Base-by-base conservation (phyloP, 305 asterid genomes). In the Striga hermonthica region DNA sequence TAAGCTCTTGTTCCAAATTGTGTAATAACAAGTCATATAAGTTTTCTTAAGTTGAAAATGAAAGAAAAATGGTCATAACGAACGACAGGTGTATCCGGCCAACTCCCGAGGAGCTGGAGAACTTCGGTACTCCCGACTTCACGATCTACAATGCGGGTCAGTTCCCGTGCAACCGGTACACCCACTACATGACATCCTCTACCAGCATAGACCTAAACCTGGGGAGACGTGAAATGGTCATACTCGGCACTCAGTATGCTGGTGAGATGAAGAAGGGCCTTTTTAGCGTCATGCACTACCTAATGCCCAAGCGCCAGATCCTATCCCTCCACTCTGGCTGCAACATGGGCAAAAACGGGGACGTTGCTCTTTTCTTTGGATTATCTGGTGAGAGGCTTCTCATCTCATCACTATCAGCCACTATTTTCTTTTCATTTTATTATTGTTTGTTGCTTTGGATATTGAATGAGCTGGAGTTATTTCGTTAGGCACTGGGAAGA, bases 211-310 rank as follows among this genome's bases (percentile, higher is more conserved):
- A 94, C 78, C 56, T 94, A 77, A 85, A 87, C 78, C 93, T 94
- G 62, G 86, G 69, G 66, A 88, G 98, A 76, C 77, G 83, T 74
- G 99, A 94, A 85, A 94, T 94, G 99, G 96, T 94, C 80, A 94
- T 94, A 83, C 98, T 94, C 66, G 98, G 99, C 81, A 94, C 99
- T 49, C 99, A 86, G 65, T 94, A 94, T 68, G 99, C 99, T 68
- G 99, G 99, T 83, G 99, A 94, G 83, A 94, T 94, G 99, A 94
- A 94, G 95, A 90, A 94, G 79, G 99, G 99, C 66, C 84, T 94
- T 5, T 94, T 94, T 84, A 76, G 99, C 71, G 76, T 94, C 35
- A 94, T 94, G 99, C 99, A 94, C 69, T 94, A 94, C 81, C 96
- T 94, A 82, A 91, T 94, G 98, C 99, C 99, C 69, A 84, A 79